These are phyloP conservation scores for Datura wrightii DNA, from an alignment of 257 asterid species.

Conservation along the genomic window DNA sequence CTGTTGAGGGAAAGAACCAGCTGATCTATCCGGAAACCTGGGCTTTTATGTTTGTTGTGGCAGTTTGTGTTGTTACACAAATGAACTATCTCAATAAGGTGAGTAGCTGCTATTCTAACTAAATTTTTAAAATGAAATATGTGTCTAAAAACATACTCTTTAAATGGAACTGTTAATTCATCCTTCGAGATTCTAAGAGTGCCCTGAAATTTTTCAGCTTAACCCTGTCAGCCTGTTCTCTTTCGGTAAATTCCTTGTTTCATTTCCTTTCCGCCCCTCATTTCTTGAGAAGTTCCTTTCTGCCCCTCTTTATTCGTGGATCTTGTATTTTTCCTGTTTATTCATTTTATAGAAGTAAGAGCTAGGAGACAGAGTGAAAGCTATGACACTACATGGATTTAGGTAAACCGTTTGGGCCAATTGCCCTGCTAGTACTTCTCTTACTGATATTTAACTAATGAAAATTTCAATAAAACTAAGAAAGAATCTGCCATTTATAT, in stretches of 20 bases:
- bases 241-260: neutral
- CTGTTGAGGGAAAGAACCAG: slow-evolving; percentile 86
- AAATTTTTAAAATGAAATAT: neutral
- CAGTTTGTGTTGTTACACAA: slow-evolving; percentile 77
- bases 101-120: slow-evolving; percentile 33
- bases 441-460: neutral
- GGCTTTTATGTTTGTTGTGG: slow-evolving; percentile 73
- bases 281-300: neutral
- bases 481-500: neutral
- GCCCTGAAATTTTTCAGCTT: neutral
- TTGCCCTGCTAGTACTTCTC: neutral
- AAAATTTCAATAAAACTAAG: neutral
- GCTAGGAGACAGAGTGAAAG: neutral
- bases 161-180: neutral
- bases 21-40: slow-evolving; percentile 79
- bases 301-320: neutral
- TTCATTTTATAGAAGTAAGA: neutral
- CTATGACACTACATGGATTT: neutral
- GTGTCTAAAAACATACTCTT: neutral
- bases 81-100: slow-evolving; percentile 95
- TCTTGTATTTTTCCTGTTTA: neutral
- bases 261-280: neutral
- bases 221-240: neutral
- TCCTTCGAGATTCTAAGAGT: neutral
- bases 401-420: neutral